These are phyloP conservation scores for Podila epigama DNA, from an alignment of 192 early-diverging fungal species.

Conservation along the genomic window DNA sequence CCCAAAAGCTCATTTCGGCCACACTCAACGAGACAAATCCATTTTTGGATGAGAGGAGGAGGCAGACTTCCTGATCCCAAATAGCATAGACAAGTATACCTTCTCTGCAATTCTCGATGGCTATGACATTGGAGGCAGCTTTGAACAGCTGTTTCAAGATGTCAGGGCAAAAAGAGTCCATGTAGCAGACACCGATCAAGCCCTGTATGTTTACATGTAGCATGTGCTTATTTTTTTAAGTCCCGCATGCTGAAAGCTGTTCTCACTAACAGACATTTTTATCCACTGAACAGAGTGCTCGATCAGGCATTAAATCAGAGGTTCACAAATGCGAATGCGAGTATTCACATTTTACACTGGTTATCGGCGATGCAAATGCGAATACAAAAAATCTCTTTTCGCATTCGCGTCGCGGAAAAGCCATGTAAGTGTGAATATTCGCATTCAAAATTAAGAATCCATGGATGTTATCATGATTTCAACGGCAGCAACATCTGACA, in stretches of 20 bases:
- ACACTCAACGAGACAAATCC: neutral
- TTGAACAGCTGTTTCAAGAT: constrained; percentile 8
- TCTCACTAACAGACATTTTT: neutral
- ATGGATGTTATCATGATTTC: constrained; percentile 10
- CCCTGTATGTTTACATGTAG: constrained; percentile 7
- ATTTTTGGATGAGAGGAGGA: too few relatives aligned
- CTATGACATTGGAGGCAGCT: neutral
- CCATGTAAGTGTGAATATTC: too few relatives aligned
- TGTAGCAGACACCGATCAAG: constrained; percentile 9
- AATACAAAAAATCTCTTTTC: too few relatives aligned
- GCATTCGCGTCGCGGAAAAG: too few relatives aligned
- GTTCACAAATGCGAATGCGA: too few relatives aligned
- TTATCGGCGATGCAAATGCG: too few relatives aligned
- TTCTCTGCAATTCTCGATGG: too few relatives aligned
- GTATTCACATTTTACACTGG: too few relatives aligned
- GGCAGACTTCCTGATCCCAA: too few relatives aligned
- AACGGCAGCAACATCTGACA: constrained; percentile 3
- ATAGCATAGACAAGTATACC: too few relatives aligned
- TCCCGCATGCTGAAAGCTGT: neutral
- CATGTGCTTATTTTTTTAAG: neutral
- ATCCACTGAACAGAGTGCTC: neutral
- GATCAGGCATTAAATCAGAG: too few relatives aligned
- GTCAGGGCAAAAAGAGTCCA: constrained; percentile 6
- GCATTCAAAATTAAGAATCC: too few relatives aligned
- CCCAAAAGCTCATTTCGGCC: neutral